Base-by-base conservation (phyloP, 768 basidiomycete genomes). In the Phaffia australis region DNA sequence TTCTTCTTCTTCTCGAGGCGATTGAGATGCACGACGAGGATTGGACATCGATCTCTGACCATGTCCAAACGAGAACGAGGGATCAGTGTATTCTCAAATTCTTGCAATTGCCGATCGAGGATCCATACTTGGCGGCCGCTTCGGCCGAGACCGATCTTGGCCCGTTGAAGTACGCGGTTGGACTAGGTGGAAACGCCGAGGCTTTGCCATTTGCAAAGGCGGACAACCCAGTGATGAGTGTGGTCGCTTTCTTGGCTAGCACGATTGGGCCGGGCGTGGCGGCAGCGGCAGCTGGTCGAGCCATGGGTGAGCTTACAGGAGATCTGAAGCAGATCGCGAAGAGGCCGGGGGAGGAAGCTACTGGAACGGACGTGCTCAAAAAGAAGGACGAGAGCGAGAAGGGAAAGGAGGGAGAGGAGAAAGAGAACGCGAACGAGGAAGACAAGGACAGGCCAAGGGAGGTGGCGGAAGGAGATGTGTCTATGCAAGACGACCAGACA, bases 1-100 rank as follows among this genome's bases (percentile, higher is more conserved):
- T 86, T 23, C 77, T 99, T 14, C 77, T 88, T 9, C 80, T 99
- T 5, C 81, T 99, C n/a, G 95, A 99, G 75, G 95, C 86, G 19
- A 83, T 99, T 52, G 95, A 99, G 77, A 95, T 99, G 89, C 90
- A 85, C 75, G 91, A 95, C 71, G 94, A 98, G 73, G 94, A 97
- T 73, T 99, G 94, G 94, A 84, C 84, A 25, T 82, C 84, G 58
- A 85, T 98, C 69, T 87, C 93, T 71, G 88, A 91, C 71, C 93
- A 98, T 74, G 92, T 99, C 56, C 58, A 19, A 14, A 88, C 91
- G 29, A 81, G 94, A 54, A 85, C 86, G 2, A 86, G 90, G 27
- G 93, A 98, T 72, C 90, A 95, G 75, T 98, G 95, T 75, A 87
- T 99, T 71, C 85, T 87, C 71, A 88, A 91, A 74, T 99, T 99